These are phyloP conservation scores for Graphilbum ipis-grandicollis DNA, from an alignment of 2,329 filamentous ascomycete genomes.

Conservation along the genomic window DNA sequence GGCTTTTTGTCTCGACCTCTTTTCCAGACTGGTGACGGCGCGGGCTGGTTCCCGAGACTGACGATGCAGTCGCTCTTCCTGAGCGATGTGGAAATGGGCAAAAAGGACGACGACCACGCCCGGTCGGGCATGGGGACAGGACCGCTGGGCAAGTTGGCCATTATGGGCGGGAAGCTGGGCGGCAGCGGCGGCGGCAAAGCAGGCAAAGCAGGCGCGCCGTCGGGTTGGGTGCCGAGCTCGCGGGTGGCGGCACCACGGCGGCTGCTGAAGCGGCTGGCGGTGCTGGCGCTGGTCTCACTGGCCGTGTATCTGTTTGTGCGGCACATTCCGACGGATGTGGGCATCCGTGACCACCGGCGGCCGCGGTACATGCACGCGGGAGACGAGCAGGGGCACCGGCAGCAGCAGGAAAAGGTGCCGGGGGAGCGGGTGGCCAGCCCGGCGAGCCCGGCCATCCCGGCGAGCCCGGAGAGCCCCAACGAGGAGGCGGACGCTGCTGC, in stretches of 20 bases:
- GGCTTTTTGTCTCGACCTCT: no score
- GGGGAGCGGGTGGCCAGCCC: background rate
- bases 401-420: background rate
- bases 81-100: conserved; percentile 37
- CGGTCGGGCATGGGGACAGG: no score
- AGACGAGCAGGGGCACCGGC: background rate
- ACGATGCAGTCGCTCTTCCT: conserved; percentile 29
- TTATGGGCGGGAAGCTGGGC: conserved; percentile 9
- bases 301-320: conserved; percentile 47
- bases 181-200: no score
- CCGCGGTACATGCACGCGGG: conserved; percentile 17
- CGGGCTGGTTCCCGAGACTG: no score
- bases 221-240: no score
- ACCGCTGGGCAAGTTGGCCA: no score
- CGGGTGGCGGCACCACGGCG: conserved; percentile 26
- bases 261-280: conserved; percentile 31
- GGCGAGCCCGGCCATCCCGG: no score
- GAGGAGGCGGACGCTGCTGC: background rate
- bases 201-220: no score
- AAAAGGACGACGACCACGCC: conserved; percentile 40
- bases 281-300: conserved; percentile 27
- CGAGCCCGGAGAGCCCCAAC: background rate
- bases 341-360: conserved; percentile 20
- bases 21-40: no score
- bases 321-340: conserved; percentile 36